Conservation (phyloP, 768 basidiomycete genomes). For the Hygrophoropsis aurantiaca region DNA sequence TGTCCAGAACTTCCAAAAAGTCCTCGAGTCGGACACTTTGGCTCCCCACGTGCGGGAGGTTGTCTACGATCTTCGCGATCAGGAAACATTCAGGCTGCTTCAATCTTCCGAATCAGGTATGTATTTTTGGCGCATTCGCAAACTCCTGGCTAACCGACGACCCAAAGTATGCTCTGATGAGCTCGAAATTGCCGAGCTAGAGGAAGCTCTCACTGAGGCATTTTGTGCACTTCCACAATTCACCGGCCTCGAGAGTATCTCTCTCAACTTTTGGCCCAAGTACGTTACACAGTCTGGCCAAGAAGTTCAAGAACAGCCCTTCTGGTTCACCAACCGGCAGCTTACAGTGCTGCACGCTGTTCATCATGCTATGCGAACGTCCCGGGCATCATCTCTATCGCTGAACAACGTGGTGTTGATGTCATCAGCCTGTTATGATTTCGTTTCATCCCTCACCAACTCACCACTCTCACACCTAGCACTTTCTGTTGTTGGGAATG, state of each 20-base stretch:
- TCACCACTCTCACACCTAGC: constrained; percentile 29
- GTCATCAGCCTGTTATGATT: constrained; percentile 25
- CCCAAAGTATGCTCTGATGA: constrained; percentile 19
- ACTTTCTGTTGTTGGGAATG: constrained; percentile 29
- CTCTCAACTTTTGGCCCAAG: constrained; percentile 31
- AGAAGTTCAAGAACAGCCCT: constrained; percentile 27
- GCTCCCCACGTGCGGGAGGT: constrained; percentile 24
- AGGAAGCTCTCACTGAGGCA: constrained; percentile 25
- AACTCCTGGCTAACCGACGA: neutral
- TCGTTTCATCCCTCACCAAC: constrained; percentile 21
- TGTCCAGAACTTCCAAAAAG: constrained; percentile 20
- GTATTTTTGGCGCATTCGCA: neutral
- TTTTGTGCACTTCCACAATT: constrained; percentile 19
- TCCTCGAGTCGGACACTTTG: constrained; percentile 20
- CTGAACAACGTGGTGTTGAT: constrained; percentile 23
- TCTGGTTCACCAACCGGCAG: constrained; percentile 31
- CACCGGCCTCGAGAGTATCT: constrained; percentile 17
- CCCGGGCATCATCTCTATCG: constrained; percentile 14
- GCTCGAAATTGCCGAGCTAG: constrained; percentile 31
- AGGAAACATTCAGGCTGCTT: constrained; percentile 20
- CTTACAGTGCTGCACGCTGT: constrained; percentile 21
- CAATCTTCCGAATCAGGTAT: constrained; percentile 5
- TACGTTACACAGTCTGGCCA: constrained; percentile 21
- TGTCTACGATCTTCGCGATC: constrained; percentile 28
- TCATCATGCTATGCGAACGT: constrained; percentile 20